Conservation (phyloP, 2,329 filamentous ascomycete species). For the Trichoderma sp. region DNA sequence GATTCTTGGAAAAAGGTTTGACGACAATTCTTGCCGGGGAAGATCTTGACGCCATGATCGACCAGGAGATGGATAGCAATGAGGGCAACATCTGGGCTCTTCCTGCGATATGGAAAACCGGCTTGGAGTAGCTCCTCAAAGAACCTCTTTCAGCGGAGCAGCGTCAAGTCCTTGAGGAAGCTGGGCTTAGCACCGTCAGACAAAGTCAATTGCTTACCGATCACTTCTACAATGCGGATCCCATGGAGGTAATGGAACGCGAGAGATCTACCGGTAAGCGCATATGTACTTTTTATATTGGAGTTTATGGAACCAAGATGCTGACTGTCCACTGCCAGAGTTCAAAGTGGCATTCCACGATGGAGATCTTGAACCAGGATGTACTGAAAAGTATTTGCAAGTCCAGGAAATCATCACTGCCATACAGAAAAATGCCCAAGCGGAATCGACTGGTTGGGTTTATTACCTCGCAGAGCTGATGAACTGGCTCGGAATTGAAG, state of each 20-base stretch:
- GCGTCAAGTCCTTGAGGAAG: slow-evolving; percentile 6
- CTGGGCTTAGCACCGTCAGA: neutral
- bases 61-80: slow-evolving; percentile 13
- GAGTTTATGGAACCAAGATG: neutral
- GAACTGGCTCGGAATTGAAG: slow-evolving; percentile 25
- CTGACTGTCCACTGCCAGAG: neutral
- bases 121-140: slow-evolving; percentile 18
- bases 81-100: slow-evolving; percentile 24
- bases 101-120: slow-evolving; percentile 27
- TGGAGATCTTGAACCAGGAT: slow-evolving; percentile 29
- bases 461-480: slow-evolving; percentile 26
- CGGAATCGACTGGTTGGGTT: slow-evolving; percentile 25
- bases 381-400: slow-evolving; percentile 22
- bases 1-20: slow-evolving; percentile 15
- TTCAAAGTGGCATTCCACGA: slow-evolving; percentile 30
- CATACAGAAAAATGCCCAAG: slow-evolving; percentile 21
- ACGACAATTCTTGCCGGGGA: neutral
- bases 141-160: neutral
- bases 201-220: slow-evolving; percentile 6
- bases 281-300: neutral
- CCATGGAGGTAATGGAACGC: slow-evolving; percentile 28
- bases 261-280: slow-evolving; percentile 26
- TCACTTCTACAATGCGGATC: slow-evolving; percentile 18
- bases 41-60: neutral
- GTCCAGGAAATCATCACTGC: slow-evolving; percentile 22